These are phyloP conservation scores for Chaetomium fimeti DNA, from an alignment of 495 filamentous ascomycete genomes.

Conservation along the genomic window DNA sequence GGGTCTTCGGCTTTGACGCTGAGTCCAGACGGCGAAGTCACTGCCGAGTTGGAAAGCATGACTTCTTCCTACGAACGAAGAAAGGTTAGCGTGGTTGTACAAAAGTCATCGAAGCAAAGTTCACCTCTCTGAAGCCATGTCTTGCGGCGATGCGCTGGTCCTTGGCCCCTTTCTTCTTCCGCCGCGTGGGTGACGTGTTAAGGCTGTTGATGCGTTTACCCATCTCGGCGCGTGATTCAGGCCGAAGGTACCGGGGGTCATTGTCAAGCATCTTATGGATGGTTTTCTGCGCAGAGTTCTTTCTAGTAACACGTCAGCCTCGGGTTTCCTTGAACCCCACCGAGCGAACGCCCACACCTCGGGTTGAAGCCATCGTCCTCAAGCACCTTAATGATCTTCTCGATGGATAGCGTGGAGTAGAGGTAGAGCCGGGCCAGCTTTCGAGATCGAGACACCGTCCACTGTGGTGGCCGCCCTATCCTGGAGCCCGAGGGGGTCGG, in stretches of 20 bases:
- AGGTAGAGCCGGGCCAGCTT: conserved; percentile 47
- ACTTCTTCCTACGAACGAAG: conserved; percentile 10
- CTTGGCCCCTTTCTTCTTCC: conserved; percentile 12
- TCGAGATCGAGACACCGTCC: conserved; percentile 46
- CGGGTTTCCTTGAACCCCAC: not conserved
- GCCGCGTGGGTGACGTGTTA: conserved; percentile 24
- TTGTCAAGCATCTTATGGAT: conserved; percentile 49
- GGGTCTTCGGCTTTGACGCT: conserved; percentile 21
- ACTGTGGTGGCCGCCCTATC: conserved; percentile 47
- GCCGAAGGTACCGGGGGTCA: conserved; percentile 48
- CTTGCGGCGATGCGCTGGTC: not conserved
- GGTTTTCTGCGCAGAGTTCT: conserved; percentile 50
- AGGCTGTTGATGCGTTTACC: conserved; percentile 40
- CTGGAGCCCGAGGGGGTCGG: conserved; percentile 31
- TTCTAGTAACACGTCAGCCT: conserved; percentile 31
- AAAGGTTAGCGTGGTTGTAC: not conserved
- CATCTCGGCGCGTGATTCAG: conserved; percentile 46
- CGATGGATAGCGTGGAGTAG: conserved; percentile 45
- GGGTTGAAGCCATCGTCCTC: conserved; percentile 46
- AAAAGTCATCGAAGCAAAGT: not conserved
- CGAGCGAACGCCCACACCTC: conserved; percentile 27
- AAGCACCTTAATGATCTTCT: conserved; percentile 45
- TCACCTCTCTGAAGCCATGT: conserved; percentile 4
- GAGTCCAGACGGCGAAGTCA: conserved; percentile 16
- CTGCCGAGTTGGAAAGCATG: conserved; percentile 13